Conservation (phyloP, 176 grass and related monocot genomes). For the Oryza australiensis region DNA sequence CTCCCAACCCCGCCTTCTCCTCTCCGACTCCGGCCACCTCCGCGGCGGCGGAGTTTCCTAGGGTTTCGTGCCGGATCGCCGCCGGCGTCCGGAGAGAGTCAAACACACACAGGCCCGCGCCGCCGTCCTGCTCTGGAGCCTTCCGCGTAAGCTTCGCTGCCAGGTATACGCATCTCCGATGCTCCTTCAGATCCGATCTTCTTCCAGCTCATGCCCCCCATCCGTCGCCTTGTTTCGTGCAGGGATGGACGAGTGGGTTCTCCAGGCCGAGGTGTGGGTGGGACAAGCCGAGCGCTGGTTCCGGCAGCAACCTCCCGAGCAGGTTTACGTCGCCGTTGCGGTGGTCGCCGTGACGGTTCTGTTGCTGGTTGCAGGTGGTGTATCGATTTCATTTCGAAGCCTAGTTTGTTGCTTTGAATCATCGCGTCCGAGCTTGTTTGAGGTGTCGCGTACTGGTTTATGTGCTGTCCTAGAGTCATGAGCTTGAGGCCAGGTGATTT, state of each 20-base stretch:
- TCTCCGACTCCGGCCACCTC: background rate
- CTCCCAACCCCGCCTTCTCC: background rate
- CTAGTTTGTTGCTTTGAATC: background rate
- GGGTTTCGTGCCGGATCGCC: background rate
- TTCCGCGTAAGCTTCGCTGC: background rate
- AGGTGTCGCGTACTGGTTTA: background rate
- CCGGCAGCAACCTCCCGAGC: constrained; percentile 70
- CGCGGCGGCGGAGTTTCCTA: background rate
- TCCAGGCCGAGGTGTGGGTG: constrained; percentile 46
- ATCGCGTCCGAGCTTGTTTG: background rate
- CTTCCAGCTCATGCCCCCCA: background rate
- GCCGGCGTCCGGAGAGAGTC: background rate
- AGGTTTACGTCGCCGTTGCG: constrained; percentile 72
- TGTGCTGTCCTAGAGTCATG: background rate
- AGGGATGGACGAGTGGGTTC: constrained; percentile 56
- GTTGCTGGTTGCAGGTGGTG: constrained; percentile 51
- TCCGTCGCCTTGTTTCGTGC: background rate
- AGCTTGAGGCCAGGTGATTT: background rate
- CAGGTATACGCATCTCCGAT: background rate
- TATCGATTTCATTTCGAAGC: background rate
- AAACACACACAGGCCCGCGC: background rate
- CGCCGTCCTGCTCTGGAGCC: background rate
- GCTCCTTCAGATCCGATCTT: constrained; percentile 3
- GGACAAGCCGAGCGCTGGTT: constrained; percentile 67
- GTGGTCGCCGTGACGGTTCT: constrained; percentile 57